Conservation (phyloP, 106 monocot genomes). For the Amphibolis antarctica region DNA sequence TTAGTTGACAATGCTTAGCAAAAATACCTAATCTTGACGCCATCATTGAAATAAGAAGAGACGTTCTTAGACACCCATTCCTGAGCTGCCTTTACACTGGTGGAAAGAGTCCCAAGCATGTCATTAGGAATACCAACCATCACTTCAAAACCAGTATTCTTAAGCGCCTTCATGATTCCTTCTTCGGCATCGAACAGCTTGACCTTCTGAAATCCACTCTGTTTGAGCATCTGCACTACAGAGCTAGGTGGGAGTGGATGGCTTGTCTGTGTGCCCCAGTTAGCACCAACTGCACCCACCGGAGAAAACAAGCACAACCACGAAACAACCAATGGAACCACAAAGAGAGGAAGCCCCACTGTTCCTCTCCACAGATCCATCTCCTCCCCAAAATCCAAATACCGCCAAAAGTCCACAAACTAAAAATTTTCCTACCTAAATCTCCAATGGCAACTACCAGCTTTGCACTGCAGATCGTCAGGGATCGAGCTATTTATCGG, state of each 20-base stretch:
- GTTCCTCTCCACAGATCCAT: no score
- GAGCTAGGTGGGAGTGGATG: constrained; percentile 38
- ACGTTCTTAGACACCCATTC: constrained; percentile 64
- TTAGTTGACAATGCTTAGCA: no score
- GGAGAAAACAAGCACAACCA: neutral
- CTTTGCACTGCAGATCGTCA: no score
- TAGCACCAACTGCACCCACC: constrained; percentile 47
- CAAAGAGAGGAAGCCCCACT: no score
- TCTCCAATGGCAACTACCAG: no score
- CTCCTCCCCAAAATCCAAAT: no score
- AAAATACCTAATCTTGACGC: constrained; percentile 52
- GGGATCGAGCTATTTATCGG: no score
- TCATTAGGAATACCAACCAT: constrained; percentile 81
- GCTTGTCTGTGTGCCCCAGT: constrained; percentile 71
- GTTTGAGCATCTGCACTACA: constrained; percentile 62
- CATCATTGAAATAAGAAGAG: constrained; percentile 34
- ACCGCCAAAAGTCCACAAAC: no score
- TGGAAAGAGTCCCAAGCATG: constrained; percentile 38
- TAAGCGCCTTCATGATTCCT: constrained; percentile 28
- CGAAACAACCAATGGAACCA: no score
- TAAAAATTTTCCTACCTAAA: no score
- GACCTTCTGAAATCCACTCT: constrained; percentile 52
- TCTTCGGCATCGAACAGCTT: constrained; percentile 74
- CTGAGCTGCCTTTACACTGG: constrained; percentile 29
- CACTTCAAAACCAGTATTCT: constrained; percentile 43